Evolutionary conservation across 2,329 filamentous ascomycete species (phyloP).

Genomic region (Ophiocordyceps robertsii): DNA sequence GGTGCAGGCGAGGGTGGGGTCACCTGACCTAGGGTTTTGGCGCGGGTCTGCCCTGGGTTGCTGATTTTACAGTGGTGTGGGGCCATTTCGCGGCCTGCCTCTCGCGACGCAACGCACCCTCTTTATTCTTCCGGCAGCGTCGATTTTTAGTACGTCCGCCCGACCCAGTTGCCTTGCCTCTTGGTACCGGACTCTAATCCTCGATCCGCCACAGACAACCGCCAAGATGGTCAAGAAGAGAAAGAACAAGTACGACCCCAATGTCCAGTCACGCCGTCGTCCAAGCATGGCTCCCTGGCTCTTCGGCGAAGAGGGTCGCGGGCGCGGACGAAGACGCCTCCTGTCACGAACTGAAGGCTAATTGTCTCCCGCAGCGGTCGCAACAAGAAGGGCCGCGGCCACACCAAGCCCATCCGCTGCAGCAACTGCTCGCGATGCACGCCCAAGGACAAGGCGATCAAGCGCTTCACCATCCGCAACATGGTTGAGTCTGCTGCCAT

Average conservation of each 20-base stretch:
- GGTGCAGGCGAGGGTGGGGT: slow-evolving; percentile 3
- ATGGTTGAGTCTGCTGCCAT: slow-evolving; percentile 99
- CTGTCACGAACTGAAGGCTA: neutral
- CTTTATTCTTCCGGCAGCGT: slow-evolving; percentile 5
- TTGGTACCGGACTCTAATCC: slow-evolving; percentile 12
- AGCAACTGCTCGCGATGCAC: slow-evolving; percentile 69
- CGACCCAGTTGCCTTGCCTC: slow-evolving; percentile 1
- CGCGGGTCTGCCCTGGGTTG: slow-evolving; percentile 8
- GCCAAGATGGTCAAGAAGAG: slow-evolving; percentile 61
- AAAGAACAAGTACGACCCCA: slow-evolving; percentile 49
- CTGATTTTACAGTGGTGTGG: slow-evolving; percentile 4
- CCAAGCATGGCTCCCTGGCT: neutral
- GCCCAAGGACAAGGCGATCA: slow-evolving; percentile 99
- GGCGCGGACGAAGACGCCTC: neutral
- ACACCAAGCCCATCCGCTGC: slow-evolving; percentile 95
- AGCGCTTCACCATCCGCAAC: slow-evolving; percentile 99
- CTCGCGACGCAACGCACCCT: slow-evolving; percentile 4
- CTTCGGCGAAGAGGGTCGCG: too few species aligned
- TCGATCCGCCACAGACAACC: slow-evolving; percentile 34
- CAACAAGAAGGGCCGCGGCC: slow-evolving; percentile 99
- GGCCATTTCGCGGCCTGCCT: neutral
- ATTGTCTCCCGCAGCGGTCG: slow-evolving; percentile 53
- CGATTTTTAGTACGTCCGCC: slow-evolving; percentile 13
- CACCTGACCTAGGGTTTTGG: slow-evolving; percentile 15
- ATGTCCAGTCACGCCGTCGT: neutral